Percentiles rank a stretch among this genome's conserved stretches.
phyloP scores from a whole-genome alignment of 352 stramenopile genomes.

The Phytophthora ohioensis region DNA sequence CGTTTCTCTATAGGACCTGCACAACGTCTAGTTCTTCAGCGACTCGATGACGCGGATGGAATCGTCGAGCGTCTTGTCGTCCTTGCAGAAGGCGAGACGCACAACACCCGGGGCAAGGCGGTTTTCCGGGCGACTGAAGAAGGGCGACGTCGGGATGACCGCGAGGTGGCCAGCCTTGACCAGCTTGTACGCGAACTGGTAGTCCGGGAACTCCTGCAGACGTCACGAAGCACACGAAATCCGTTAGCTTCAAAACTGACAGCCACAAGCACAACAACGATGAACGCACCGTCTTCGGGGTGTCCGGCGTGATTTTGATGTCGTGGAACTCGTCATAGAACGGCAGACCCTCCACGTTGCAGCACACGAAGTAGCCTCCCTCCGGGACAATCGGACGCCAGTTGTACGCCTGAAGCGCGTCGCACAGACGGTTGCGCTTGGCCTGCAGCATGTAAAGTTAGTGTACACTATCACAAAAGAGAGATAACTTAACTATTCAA shows the following conservation, averaged over 20 bases:
- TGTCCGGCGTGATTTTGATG: conserved; percentile 57
- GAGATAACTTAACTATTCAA: conserved; percentile 15
- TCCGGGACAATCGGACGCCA: conserved; percentile 93
- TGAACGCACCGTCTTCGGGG: conserved; percentile 64
- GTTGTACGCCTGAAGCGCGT: conserved; percentile 77
- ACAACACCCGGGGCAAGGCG: conserved; percentile 79
- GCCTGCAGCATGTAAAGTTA: conserved; percentile 51
- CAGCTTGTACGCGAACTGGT: conserved; percentile 91
- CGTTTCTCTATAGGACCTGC: conserved; percentile 23
- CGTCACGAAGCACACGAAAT: not conserved
- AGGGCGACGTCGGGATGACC: conserved; percentile 94
- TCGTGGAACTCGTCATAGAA: conserved; percentile 79
- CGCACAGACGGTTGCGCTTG: conserved; percentile 90
- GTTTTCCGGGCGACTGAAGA: conserved; percentile 91
- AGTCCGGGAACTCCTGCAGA: conserved; percentile 82
- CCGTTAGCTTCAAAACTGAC: conserved; percentile 4
- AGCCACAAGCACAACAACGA: conserved; percentile 5
- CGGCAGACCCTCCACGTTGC: conserved; percentile 74
- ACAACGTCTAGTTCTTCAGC: conserved; percentile 44
- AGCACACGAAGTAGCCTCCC: conserved; percentile 96
- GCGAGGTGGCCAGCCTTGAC: conserved; percentile 92
- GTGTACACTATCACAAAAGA: conserved; percentile 28
- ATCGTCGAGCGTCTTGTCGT: conserved; percentile 92
- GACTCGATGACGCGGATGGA: conserved; percentile 84
- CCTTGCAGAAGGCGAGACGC: conserved; percentile 97